These are phyloP conservation scores for Quillaja saponaria DNA, from an alignment of 306 rosid genomes.

Conservation along the genomic window DNA sequence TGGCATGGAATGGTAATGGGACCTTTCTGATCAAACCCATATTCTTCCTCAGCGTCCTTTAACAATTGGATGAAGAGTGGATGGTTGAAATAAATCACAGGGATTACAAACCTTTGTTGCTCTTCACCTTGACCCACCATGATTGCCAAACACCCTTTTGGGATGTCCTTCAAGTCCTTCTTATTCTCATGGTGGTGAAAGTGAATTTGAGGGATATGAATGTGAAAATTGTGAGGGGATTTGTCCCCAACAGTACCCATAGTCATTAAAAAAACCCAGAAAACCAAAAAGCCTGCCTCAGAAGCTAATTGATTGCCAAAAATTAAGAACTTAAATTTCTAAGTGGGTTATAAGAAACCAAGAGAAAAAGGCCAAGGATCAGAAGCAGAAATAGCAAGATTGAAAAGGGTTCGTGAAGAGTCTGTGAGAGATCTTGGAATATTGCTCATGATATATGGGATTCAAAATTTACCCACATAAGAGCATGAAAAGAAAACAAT, in stretches of 20 bases:
- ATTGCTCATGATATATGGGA: slow-evolving; percentile 69
- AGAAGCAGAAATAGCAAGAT: slow-evolving; percentile 77
- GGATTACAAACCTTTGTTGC: slow-evolving; percentile 74
- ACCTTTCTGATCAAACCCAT: slow-evolving; percentile 79
- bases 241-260: slow-evolving; percentile 44
- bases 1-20: slow-evolving; percentile 91
- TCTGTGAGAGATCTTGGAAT: slow-evolving; percentile 86
- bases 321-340: background rate
- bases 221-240: slow-evolving; percentile 48
- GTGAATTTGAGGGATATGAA: slow-evolving; percentile 54
- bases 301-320: background rate
- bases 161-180: slow-evolving; percentile 53
- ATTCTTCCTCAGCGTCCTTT: slow-evolving; percentile 85
- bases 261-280: background rate
- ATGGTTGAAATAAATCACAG: slow-evolving; percentile 82
- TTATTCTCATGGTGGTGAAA: slow-evolving; percentile 40
- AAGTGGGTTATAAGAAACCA: slow-evolving; percentile 52
- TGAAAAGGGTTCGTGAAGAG: slow-evolving; percentile 66
- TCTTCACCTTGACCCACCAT: slow-evolving; percentile 78
- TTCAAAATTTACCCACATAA: slow-evolving; percentile 45
- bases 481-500: background rate
- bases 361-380: slow-evolving; percentile 93
- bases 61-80: slow-evolving; percentile 72
- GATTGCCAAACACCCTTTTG: slow-evolving; percentile 79
- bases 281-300: background rate